These are phyloP conservation scores for Neonectria magnoliae DNA, from an alignment of 2,329 filamentous ascomycete genomes.

Conservation along the genomic window DNA sequence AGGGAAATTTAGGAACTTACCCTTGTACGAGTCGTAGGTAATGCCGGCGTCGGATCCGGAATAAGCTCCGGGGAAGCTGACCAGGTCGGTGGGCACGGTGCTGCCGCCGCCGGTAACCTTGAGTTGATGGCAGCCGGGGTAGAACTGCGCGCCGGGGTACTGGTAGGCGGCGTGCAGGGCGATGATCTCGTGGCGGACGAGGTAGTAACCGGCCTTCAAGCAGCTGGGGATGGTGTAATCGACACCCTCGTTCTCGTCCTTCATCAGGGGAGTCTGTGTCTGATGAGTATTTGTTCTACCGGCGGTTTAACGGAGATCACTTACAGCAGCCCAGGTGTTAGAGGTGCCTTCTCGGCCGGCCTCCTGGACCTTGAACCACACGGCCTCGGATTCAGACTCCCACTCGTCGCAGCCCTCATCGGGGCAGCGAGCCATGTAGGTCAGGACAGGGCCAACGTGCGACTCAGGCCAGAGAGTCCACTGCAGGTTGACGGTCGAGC, in stretches of 20 bases:
- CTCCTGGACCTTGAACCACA: conserved; percentile 67
- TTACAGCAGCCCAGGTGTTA: conserved; percentile 57
- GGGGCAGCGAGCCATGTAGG: conserved; percentile 69
- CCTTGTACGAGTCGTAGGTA: conserved; percentile 62
- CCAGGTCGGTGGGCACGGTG: conserved; percentile 53
- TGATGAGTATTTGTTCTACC: conserved; percentile 5
- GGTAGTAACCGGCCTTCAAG: conserved; percentile 63
- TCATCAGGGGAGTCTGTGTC: conserved; percentile 54
- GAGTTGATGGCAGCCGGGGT: conserved; percentile 67
- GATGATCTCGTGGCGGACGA: conserved; percentile 67
- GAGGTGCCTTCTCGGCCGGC: conserved; percentile 60
- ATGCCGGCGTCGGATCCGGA: conserved; percentile 60
- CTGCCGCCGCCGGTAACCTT: conserved; percentile 61
- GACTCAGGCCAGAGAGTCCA: conserved; percentile 65
- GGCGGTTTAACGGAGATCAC: conserved; percentile 14
- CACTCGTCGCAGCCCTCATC: conserved; percentile 61
- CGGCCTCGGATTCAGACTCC: conserved; percentile 57
- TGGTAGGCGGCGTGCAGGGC: conserved; percentile 60
- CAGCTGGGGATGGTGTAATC: conserved; percentile 65
- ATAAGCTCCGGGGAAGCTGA: conserved; percentile 65
- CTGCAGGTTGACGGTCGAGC: conserved; percentile 61
- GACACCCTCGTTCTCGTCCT: conserved; percentile 54
- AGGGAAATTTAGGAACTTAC: conserved; percentile 37
- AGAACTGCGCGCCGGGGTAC: conserved; percentile 66
- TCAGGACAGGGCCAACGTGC: conserved; percentile 65